Base-by-base conservation (phyloP, 176 grass and related monocot genomes). In the Paspalum vaginatum region DNA sequence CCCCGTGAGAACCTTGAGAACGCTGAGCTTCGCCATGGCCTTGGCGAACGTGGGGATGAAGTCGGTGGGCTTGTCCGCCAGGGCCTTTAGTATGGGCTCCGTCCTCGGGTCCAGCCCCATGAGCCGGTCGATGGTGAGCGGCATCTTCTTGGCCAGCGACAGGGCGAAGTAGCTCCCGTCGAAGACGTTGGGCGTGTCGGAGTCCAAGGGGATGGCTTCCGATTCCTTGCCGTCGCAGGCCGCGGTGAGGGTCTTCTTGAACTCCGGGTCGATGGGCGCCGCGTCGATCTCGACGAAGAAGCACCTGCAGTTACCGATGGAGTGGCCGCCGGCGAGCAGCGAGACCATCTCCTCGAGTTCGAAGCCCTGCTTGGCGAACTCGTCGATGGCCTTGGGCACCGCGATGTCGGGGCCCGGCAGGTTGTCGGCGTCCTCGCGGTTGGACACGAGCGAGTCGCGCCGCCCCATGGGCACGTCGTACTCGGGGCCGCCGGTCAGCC, bases 311-410 rank as follows among this genome's bases (percentile, higher is more conserved):
- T 37, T 75, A 52, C 93, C 93, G 47, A 97, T 73, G 79, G 76
- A 81, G 83, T 93, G 93, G 57, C 87, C 93, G 18, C 93, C 93
- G 20, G 85, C 93, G 37, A 88, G 22, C 48, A 97, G 85, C 17
- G 48, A 17, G 10, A 86, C 2, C 85, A 88, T 70, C 75, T 97
- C 93, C 12, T 85, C 88, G 9, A 20, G 0, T 16, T 2, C 64
- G 64, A 97, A 93, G 11, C 85, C 88, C 40, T 51, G 78, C 9
- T 47, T 3, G 39, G 50, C 4, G 90, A 93, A 97, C 27, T 82
- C 66, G 10, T 54, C 20, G 0, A 77, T 12, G 41, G 87, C 24
- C 71, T 87, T 63, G 24, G 85, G 65, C 21, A 97, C 32, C 40
- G 85, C 3, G 61, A 75, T 65, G 57, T 88, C 25, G 4, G 93